These are phyloP conservation scores for Phylloporus rhodoxanthus DNA, from an alignment of 768 basidiomycete species.

Conservation along the genomic window DNA sequence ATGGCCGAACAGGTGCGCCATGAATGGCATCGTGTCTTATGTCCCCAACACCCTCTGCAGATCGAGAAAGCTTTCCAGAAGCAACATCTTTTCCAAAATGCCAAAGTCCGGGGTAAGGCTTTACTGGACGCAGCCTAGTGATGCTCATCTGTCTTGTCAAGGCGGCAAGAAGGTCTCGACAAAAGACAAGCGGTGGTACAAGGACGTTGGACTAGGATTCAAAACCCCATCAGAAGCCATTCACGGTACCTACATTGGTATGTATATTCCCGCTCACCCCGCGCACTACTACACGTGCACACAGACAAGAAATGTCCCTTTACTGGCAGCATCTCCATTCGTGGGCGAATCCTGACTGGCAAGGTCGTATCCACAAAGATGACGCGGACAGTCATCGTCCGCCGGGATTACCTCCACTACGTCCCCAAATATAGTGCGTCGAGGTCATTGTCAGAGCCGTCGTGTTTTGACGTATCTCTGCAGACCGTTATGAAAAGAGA, in stretches of 20 bases:
- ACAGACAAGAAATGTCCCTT: conserved; percentile 99
- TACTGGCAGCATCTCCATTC: conserved; percentile 94
- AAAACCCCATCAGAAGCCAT: conserved; percentile 96
- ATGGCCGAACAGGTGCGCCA: conserved; percentile 60
- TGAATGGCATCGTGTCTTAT: not conserved
- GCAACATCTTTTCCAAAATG: conserved; percentile 96
- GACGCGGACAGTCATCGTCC: conserved; percentile 97
- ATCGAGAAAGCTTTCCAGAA: conserved; percentile 98
- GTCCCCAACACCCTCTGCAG: conserved; percentile 34
- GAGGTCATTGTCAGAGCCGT: not conserved
- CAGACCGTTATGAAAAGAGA: conserved; percentile 96
- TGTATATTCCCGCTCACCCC: conserved; percentile 28
- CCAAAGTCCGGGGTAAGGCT: conserved; percentile 81
- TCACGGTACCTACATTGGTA: conserved; percentile 93
- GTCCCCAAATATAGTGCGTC: conserved; percentile 95
- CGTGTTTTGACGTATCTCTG: conserved; percentile 6
- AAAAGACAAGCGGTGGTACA: conserved; percentile 98
- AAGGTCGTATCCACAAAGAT: conserved; percentile 99
- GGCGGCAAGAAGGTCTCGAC: conserved; percentile 89
- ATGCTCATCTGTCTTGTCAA: conserved; percentile 18
- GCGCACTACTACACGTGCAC: not conserved
- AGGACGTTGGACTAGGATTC: conserved; percentile 95
- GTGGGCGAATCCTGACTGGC: conserved; percentile 97
- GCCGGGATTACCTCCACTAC: conserved; percentile 91
- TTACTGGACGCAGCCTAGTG: conserved; percentile 4